Evolutionary conservation across 1,284 basidiomycete species (phyloP).

Genomic region (Cystobasidium pallidum): DNA sequence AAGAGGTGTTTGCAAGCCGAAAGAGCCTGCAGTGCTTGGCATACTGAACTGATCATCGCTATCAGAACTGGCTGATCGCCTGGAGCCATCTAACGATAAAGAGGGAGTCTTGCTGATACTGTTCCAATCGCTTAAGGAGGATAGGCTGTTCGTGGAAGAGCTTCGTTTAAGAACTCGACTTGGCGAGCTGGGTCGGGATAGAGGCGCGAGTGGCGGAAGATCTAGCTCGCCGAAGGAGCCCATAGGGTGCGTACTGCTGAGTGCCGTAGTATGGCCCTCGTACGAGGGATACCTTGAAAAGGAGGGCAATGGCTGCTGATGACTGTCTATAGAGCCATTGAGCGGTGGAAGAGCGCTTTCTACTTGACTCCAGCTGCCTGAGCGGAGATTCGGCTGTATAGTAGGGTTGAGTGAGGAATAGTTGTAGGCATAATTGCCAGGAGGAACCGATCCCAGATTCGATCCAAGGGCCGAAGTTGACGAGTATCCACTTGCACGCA

Average conservation of each 20-base stretch:
- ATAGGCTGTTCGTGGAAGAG: slow-evolving; percentile 23
- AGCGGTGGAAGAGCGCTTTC: slow-evolving; percentile 28
- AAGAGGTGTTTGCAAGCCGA: not conserved
- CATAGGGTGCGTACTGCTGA: not conserved
- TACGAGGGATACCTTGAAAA: not conserved
- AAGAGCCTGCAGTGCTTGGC: slow-evolving; percentile 13
- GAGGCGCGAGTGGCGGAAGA: not conserved
- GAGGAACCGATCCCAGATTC: not conserved
- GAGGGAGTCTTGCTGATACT: slow-evolving; percentile 23
- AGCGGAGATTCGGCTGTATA: slow-evolving; percentile 12
- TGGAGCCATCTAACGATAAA: slow-evolving; percentile 14
- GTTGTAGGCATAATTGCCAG: slow-evolving; percentile 1
- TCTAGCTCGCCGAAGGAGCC: not conserved
- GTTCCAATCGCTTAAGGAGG: slow-evolving; percentile 28
- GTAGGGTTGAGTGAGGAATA: slow-evolving; percentile 1
- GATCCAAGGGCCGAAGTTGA: not conserved
- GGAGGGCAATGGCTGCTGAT: not conserved
- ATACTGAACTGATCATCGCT: slow-evolving; percentile 16
- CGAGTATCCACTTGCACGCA: not conserved
- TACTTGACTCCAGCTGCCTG: slow-evolving; percentile 36
- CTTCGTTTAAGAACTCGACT: slow-evolving; percentile 11
- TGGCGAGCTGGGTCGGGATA: slow-evolving; percentile 19
- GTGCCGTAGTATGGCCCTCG: not conserved
- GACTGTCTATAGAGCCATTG: slow-evolving; percentile 4
- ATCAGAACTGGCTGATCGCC: slow-evolving; percentile 19